Evolutionary conservation across 345 rosid genomes (phyloP), one percentile per base, ranked within the genome.

Genomic region (Rhodamnia argentea): DNA sequence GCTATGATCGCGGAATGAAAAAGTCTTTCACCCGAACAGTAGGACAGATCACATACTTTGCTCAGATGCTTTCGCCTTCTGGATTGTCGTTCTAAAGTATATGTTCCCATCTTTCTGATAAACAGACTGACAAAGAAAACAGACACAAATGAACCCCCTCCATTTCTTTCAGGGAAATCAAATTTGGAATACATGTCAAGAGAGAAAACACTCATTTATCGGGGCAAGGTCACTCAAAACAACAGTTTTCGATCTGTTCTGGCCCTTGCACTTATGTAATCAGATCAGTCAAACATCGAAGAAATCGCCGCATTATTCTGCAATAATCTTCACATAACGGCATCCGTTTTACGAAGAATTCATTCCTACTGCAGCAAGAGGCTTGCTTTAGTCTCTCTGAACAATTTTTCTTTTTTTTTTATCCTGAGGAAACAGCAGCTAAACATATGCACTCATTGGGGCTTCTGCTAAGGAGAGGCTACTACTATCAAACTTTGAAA

Each of bases 51-150:
- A 52, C 91, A 86, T 91, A 94, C 94, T 92, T 89, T 92, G 92
- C 76, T 91, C 93, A 9, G 87, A 89, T 9, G 92, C 86, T 84
- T 32, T 89, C 37, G 92, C 93, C 84, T 91, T 94, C 81, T 91
- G 86, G 58, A 76, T 57, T 0, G 89, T 92, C 29, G 94, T 88
- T 2, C 90, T 89, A 85, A 94, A 94, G 85, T 89, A 92, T 29
- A 94, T 60, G 89, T 90, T 85, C 32, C 90, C 93, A 8, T 88
- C 88, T 87, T 89, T 92, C 89, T 91, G 92, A 86, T 90, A 94
- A 78, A 92, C 93, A 83, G 89, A 59, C 96, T 94, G 88, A 50
- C 57, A 26, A 55, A 15, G 62, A 56, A 83, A 84, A 44, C 84
- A 85, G 53, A 87, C 56, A 75, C 53, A 3, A 18, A 23, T 47